Conservation (phyloP, 2,329 filamentous ascomycete species). For the Sporothrix brasiliensis region DNA sequence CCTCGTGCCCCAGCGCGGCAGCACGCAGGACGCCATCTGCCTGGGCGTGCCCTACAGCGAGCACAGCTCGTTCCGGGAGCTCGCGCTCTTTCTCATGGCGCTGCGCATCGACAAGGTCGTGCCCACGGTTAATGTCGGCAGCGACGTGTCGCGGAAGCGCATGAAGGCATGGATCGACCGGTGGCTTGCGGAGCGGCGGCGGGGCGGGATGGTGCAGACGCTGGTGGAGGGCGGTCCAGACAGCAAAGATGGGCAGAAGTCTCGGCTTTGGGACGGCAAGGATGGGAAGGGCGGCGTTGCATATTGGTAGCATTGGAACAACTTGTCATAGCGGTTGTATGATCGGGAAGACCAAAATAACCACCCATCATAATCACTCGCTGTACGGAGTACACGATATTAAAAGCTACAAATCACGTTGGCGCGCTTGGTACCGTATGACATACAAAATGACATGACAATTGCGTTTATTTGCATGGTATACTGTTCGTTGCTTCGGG, state of each 20-base stretch:
- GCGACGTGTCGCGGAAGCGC: conserved; percentile 57
- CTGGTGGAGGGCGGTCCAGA: conserved; percentile 46
- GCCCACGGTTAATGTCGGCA: conserved; percentile 84
- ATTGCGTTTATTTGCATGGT: neutral
- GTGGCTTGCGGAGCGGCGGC: conserved; percentile 62
- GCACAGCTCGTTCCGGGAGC: conserved; percentile 90
- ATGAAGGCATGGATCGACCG: conserved; percentile 69
- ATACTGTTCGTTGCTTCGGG: too few species aligned
- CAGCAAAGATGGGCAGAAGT: conserved; percentile 37
- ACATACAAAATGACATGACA: neutral
- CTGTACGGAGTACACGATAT: neutral
- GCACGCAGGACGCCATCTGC: conserved; percentile 78
- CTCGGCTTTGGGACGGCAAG: conserved; percentile 20
- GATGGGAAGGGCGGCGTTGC: conserved; percentile 46
- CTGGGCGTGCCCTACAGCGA: conserved; percentile 96
- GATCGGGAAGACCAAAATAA: neutral
- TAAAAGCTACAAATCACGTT: neutral
- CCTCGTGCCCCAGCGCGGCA: conserved; percentile 79
- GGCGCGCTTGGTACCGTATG: neutral
- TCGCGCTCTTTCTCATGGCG: conserved; percentile 90
- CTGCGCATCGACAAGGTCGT: conserved; percentile 86
- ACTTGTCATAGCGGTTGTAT: neutral
- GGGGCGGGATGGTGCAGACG: conserved; percentile 56
- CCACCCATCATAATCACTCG: neutral
- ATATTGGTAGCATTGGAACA: conserved; percentile 43